Percentiles rank a stretch among this genome's conserved stretches.
Conservation (phyloP, 1,139 yeast genomes). For the Scheffersomyces illinoinensis region DNA sequence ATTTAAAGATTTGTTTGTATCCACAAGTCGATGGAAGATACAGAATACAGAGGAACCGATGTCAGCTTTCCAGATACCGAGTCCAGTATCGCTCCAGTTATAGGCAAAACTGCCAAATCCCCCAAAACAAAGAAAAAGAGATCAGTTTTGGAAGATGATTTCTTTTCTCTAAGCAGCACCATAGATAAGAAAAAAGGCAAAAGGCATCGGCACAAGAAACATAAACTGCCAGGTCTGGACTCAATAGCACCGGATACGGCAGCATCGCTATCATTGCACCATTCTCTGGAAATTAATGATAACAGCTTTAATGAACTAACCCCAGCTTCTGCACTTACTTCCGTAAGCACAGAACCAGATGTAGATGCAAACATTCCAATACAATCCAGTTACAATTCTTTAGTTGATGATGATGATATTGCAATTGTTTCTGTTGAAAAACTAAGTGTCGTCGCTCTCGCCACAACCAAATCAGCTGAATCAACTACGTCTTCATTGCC, state of each 20-base stretch:
- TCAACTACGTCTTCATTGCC: not conserved
- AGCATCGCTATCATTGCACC: not conserved
- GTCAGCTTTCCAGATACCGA: not conserved
- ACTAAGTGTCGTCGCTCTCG: not conserved
- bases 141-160: conserved; percentile 14
- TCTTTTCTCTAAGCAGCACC: conserved; percentile 14
- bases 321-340: not conserved
- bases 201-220: conserved; percentile 18
- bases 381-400: not conserved
- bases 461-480: not conserved
- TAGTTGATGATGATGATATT: not conserved
- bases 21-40: not conserved
- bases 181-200: conserved; percentile 17
- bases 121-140: conserved; percentile 10
- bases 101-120: conserved; percentile 1
- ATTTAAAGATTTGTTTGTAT: too few relatives aligned
- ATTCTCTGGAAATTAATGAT: not conserved
- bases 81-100: conserved; percentile 3
- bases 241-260: not conserved
- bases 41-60: not conserved
- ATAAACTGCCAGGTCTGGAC: conserved; percentile 3
- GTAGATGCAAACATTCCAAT: not conserved
- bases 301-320: not conserved
- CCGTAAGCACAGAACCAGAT: not conserved
- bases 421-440: not conserved